Evolutionary conservation across 2,329 filamentous ascomycete genomes (phyloP).

Genomic region (Pseudopyricularia cyperi): DNA sequence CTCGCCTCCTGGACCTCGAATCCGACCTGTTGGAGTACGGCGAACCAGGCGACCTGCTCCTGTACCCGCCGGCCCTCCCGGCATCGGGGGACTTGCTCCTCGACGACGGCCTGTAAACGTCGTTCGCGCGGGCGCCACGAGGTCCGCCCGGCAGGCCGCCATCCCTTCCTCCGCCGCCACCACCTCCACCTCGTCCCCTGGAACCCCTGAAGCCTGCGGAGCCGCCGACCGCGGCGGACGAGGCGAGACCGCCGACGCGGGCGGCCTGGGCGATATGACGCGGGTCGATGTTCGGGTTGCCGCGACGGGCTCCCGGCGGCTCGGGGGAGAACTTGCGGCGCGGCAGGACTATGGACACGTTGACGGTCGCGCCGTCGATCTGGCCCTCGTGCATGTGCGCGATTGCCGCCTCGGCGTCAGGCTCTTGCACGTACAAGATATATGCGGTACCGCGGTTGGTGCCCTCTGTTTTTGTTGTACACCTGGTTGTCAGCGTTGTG

Average conservation of each 20-base stretch:
- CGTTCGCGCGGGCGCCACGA: slow-evolving; percentile 12
- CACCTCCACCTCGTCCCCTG: slow-evolving; percentile 23
- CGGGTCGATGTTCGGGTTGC: slow-evolving; percentile 41
- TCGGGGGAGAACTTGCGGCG: slow-evolving; percentile 70
- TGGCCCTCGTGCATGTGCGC: slow-evolving; percentile 98
- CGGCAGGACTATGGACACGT: slow-evolving; percentile 79
- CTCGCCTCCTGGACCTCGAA: slow-evolving; percentile 16
- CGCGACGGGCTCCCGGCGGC: slow-evolving; percentile 57
- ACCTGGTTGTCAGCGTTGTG: not conserved
- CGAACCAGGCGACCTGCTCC: slow-evolving; percentile 23
- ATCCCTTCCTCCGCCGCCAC: slow-evolving; percentile 21
- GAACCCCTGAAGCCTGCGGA: slow-evolving; percentile 20
- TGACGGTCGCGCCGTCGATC: slow-evolving; percentile 68
- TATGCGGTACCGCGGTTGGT: slow-evolving; percentile 91
- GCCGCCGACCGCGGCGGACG: slow-evolving; percentile 6
- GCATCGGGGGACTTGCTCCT: slow-evolving; percentile 27
- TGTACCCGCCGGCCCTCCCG: slow-evolving; percentile 19
- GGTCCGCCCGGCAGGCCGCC: slow-evolving; percentile 15
- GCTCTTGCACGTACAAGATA: slow-evolving; percentile 66
- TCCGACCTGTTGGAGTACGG: slow-evolving; percentile 22
- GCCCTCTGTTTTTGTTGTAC: slow-evolving; percentile 27
- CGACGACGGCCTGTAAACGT: slow-evolving; percentile 51
- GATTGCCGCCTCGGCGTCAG: slow-evolving; percentile 77
- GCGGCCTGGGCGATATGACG: slow-evolving; percentile 18
- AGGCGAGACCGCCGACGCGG: slow-evolving; percentile 1